Conservation (phyloP, 768 basidiomycete species). For the Tricholoma furcatifolium region DNA sequence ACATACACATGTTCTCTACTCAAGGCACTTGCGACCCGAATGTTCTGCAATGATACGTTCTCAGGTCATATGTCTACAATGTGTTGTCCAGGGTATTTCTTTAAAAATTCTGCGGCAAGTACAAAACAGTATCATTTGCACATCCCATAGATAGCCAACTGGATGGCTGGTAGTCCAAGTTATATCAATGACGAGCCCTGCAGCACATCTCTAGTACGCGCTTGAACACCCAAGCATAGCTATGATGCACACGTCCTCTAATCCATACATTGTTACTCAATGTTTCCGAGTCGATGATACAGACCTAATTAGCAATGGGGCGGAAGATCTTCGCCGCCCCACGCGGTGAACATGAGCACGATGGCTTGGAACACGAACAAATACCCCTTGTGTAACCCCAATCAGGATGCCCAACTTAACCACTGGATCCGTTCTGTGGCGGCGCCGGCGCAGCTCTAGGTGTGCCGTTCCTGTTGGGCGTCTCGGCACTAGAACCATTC, state of each 20-base stretch:
- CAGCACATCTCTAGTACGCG: slow-evolving; percentile 78
- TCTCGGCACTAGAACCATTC: slow-evolving; percentile 22
- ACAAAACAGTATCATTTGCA: no score
- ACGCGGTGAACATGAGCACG: slow-evolving; percentile 10
- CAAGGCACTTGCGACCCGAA: no score
- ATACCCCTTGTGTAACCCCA: slow-evolving; percentile 34
- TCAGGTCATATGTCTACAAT: no score
- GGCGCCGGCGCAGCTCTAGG: slow-evolving; percentile 4
- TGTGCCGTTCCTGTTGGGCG: slow-evolving; percentile 14
- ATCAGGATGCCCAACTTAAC: not conserved
- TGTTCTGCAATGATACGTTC: no score
- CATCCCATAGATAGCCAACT: no score
- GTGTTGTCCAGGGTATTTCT: no score
- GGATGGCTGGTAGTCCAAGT: no score
- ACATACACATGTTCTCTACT: no score
- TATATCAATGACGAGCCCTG: no score
- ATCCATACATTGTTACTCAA: slow-evolving; percentile 42
- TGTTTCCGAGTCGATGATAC: not conserved
- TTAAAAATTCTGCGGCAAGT: no score
- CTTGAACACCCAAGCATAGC: slow-evolving; percentile 86
- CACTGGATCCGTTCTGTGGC: slow-evolving; percentile 19
- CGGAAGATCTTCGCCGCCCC: slow-evolving; percentile 40
- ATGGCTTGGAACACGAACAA: slow-evolving; percentile 16
- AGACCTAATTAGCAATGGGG: slow-evolving; percentile 23
- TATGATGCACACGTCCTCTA: slow-evolving; percentile 63